Evolutionary conservation across 2,329 filamentous ascomycete genomes (phyloP).

Genomic region (Penicillium sp.): DNA sequence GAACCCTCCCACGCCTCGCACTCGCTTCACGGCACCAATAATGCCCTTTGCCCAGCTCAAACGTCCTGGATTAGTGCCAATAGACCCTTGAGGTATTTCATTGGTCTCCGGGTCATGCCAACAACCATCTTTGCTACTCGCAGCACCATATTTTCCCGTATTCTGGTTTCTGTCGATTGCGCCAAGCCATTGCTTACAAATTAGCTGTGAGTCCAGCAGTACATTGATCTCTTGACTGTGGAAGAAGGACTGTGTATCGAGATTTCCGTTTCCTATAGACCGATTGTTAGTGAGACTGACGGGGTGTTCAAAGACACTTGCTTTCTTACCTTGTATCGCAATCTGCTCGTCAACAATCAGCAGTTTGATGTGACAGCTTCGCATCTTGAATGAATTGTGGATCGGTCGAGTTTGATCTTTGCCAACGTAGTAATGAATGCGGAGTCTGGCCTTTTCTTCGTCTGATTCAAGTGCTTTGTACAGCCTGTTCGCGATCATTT

Average conservation of each 20-base stretch:
- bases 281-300: neutral
- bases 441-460: constrained; percentile 50
- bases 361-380: constrained; percentile 74
- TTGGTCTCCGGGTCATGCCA: constrained; percentile 57
- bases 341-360: constrained; percentile 69
- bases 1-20: constrained; percentile 57
- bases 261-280: constrained; percentile 63
- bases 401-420: constrained; percentile 71
- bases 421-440: constrained; percentile 68
- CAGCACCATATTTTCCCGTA: constrained; percentile 58
- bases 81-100: constrained; percentile 48
- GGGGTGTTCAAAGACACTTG: neutral
- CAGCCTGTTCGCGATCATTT: constrained; percentile 63
- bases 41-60: constrained; percentile 61
- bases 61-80: constrained; percentile 53
- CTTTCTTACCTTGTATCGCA: constrained; percentile 58
- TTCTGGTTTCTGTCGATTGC: constrained; percentile 65
- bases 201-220: constrained; percentile 63
- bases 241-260: constrained; percentile 77
- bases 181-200: constrained; percentile 64
- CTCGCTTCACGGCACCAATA: constrained; percentile 57
- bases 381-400: constrained; percentile 61
- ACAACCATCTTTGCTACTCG: constrained; percentile 56
- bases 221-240: constrained; percentile 77
- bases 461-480: constrained; percentile 56